A percentile compares a stretch with the other conserved stretches of the same genome.
These are phyloP conservation scores for Vitis hybrid DNA, from an alignment of 177 flowering plant species.

Conservation along the genomic window DNA sequence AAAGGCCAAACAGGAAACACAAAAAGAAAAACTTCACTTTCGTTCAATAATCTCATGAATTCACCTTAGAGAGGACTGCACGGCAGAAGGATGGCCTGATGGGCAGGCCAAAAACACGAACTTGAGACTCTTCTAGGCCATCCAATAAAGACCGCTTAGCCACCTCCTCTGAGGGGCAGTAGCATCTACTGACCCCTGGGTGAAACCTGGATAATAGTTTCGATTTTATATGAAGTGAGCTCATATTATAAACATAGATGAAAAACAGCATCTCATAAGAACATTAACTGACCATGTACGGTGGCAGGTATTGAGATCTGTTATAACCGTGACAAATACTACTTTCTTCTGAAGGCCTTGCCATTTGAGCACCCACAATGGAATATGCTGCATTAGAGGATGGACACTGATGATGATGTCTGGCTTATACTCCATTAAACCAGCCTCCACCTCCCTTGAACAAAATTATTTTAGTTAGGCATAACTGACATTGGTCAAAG, in stretches of 20 bases:
- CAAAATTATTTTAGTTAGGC: neutral
- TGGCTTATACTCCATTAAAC: conserved; percentile 96
- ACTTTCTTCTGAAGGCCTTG: conserved; percentile 90
- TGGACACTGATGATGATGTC: conserved; percentile 96
- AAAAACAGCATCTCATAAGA: neutral
- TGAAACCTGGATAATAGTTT: conserved; percentile 63
- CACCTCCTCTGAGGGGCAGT: conserved; percentile 91
- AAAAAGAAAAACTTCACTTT: neutral
- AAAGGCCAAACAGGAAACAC: neutral
- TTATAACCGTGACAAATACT: conserved; percentile 86
- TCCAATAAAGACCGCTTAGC: conserved; percentile 79
- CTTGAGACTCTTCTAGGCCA: conserved; percentile 74
- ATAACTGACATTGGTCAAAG: neutral
- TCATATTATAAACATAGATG: neutral
- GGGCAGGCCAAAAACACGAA: conserved; percentile 85
- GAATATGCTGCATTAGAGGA: conserved; percentile 97
- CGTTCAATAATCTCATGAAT: neutral
- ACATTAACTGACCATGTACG: conserved; percentile 69
- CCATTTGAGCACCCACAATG: conserved; percentile 96
- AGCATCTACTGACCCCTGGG: conserved; percentile 81
- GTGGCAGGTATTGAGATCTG: conserved; percentile 91
- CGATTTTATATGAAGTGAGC: neutral
- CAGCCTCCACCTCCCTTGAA: conserved; percentile 91
- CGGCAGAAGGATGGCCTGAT: conserved; percentile 83
- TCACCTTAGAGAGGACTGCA: conserved; percentile 71